Base-by-base conservation (phyloP, 257 asterid genomes). In the Cruciata laevipes region DNA sequence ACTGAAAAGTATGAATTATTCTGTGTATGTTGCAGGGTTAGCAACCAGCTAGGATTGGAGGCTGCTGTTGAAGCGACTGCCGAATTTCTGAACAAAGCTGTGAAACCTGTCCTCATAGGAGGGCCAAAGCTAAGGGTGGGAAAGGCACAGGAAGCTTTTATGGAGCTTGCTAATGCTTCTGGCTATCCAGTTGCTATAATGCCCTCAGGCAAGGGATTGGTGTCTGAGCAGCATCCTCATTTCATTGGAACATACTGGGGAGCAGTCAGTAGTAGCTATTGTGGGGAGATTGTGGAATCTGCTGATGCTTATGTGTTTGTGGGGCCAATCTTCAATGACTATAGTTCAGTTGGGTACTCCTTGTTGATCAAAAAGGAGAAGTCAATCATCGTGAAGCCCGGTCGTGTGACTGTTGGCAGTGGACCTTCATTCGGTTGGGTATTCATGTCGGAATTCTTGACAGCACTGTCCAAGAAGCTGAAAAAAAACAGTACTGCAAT, bases 341-440 rank as follows among this genome's bases (percentile, higher is more conserved):
- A 72, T 67, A 77, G 81, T 68, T 77, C 81, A 5, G 77, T 72
- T 13, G 81, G 81, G 65, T 77, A 77, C 61, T 77, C 81, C 3
- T 65, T 77, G 68, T 68, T 77, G 69, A 77, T 77, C 62, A 69
- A 77, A 23, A 77, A 69, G 30, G 81, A 77, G 67, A 77, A 77
- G 60, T 59, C 71, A 24, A 73, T 77, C 27, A 49, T 49, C 51
- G 72, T 77, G 5, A 69, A 72, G 35, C 81, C 81, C 6, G 18
- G 73, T 64, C 81, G 81, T 17, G 81, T 77, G 37, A 77, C 69
- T 4, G 65, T 77, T 59, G 77, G 74, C 23, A 67, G 69, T 58
- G 81, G 81, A 33, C 81, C 81, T 63, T 77, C 81, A 18, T 68
- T 77, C 23, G 81, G 81, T 21, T 77, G 81, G 77, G 77, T 77